Conservation (phyloP, 2,329 filamentous ascomycete genomes). For the Colletotrichum plurivorum region DNA sequence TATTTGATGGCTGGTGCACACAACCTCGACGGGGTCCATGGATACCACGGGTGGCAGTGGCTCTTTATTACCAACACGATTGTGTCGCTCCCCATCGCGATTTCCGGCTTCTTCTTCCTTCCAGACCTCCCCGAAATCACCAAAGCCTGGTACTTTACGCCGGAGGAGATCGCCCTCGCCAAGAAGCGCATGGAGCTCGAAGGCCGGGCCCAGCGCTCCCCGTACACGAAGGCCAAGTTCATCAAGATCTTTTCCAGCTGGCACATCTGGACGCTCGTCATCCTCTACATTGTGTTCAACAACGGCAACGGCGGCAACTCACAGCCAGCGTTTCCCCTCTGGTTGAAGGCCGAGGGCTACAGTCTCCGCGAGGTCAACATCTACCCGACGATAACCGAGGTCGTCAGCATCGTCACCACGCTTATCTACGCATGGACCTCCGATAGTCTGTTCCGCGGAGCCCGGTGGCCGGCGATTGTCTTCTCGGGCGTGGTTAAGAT, state of each 20-base stretch:
- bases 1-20: conserved; percentile 70
- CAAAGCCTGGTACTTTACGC: conserved; percentile 50
- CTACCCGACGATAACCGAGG: conserved; percentile 50
- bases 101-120: conserved; percentile 65
- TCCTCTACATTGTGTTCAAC: conserved; percentile 60
- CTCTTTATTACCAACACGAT: conserved; percentile 71
- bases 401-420: conserved; percentile 32
- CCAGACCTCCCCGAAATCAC: conserved; percentile 61
- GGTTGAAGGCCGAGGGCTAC: conserved; percentile 57
- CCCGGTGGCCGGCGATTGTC: conserved; percentile 64
- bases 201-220: conserved; percentile 57
- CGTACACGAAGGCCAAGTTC: conserved; percentile 63
- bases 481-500: conserved; percentile 31
- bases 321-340: conserved; percentile 53
- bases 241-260: conserved; percentile 70
- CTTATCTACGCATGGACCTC: conserved; percentile 34
- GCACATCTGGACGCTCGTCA: conserved; percentile 54
- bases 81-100: conserved; percentile 66
- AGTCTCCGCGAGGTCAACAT: conserved; percentile 65
- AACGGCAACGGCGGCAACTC: conserved; percentile 59
- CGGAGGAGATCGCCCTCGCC: conserved; percentile 45
- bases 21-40: conserved; percentile 63
- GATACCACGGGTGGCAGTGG: conserved; percentile 68
- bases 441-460: conserved; percentile 23
- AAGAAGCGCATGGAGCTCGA: conserved; percentile 53